Evolutionary conservation across 495 filamentous ascomycete species (phyloP).

Genomic region (Penicillium chermesinum): DNA sequence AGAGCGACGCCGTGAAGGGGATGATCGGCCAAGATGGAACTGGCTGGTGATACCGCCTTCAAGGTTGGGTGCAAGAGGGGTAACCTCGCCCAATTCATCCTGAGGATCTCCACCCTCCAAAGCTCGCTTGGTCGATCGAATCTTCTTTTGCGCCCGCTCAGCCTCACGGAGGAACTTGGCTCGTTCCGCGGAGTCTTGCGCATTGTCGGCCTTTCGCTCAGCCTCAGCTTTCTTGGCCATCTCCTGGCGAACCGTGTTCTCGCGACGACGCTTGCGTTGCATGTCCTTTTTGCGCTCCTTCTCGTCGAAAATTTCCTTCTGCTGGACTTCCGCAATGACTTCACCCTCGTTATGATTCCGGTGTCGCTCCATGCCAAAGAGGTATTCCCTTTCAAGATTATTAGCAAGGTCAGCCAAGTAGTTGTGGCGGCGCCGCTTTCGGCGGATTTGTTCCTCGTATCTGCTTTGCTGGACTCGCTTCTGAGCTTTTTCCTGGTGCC

Average conservation of each 20-base stretch:
- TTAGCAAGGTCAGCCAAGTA: conserved; percentile 45
- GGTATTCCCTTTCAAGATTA: conserved; percentile 50
- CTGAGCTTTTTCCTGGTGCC: conserved; percentile 46
- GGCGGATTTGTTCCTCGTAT: conserved; percentile 50
- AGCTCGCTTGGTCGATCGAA: conserved; percentile 73
- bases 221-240: conserved; percentile 82
- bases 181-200: conserved; percentile 73
- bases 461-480: conserved; percentile 62
- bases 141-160: conserved; percentile 81
- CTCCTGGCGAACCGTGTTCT: conserved; percentile 86
- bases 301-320: conserved; percentile 85
- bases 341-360: conserved; percentile 54
- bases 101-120: conserved; percentile 78
- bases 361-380: conserved; percentile 50
- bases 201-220: conserved; percentile 64
- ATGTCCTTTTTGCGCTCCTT: conserved; percentile 99
- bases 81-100: conserved; percentile 71
- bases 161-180: conserved; percentile 73
- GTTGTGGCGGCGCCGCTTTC: conserved; percentile 56
- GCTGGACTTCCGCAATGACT: conserved; percentile 79
- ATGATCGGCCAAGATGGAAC: conserved; percentile 65
- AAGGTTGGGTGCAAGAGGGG: conserved; percentile 72
- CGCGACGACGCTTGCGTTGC: conserved; percentile 93
- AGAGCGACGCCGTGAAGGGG: conserved; percentile 60
- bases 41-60: conserved; percentile 84